Conservation (phyloP, 345 rosid genomes). For the Brassica juncea region DNA sequence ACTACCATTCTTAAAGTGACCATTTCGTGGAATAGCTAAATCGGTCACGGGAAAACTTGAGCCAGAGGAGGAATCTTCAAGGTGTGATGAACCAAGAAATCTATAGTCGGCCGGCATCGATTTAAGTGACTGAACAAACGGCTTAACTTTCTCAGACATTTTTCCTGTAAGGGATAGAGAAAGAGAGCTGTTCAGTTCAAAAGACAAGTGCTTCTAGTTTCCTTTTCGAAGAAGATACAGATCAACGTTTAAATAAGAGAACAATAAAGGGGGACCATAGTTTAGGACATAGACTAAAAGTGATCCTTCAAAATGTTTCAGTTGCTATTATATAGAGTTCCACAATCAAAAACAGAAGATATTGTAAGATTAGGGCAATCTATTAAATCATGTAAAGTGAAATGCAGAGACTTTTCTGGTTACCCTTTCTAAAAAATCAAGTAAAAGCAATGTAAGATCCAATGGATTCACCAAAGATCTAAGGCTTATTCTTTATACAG, state of each 20-base stretch:
- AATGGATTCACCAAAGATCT: constrained; percentile 7
- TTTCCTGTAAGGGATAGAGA: constrained; percentile 44
- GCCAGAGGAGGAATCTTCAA: neutral
- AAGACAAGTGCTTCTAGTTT: constrained; percentile 39
- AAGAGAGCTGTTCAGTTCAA: constrained; percentile 33
- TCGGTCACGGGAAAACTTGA: neutral
- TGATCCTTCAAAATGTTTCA: neutral
- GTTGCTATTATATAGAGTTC: constrained; percentile 13
- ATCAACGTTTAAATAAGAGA: constrained; percentile 38
- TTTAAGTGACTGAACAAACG: constrained; percentile 61
- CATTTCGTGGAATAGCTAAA: constrained; percentile 47
- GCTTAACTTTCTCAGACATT: constrained; percentile 56
- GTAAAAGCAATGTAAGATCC: constrained; percentile 27
- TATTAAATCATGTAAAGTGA: constrained; percentile 7
- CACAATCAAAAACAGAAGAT: neutral
- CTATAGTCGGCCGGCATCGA: constrained; percentile 72
- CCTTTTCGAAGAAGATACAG: constrained; percentile 44
- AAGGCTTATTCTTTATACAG: constrained; percentile 2
- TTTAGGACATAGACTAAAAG: constrained; percentile 41
- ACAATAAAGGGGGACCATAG: constrained; percentile 57
- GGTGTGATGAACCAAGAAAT: constrained; percentile 50
- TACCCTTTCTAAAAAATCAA: no score
- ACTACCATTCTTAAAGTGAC: constrained; percentile 41
- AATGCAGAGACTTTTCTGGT: constrained; percentile 16
- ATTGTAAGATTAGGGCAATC: constrained; percentile 26